These are phyloP conservation scores for Daldinia sp. DNA, from an alignment of 2,329 filamentous ascomycete genomes.

Conservation along the genomic window DNA sequence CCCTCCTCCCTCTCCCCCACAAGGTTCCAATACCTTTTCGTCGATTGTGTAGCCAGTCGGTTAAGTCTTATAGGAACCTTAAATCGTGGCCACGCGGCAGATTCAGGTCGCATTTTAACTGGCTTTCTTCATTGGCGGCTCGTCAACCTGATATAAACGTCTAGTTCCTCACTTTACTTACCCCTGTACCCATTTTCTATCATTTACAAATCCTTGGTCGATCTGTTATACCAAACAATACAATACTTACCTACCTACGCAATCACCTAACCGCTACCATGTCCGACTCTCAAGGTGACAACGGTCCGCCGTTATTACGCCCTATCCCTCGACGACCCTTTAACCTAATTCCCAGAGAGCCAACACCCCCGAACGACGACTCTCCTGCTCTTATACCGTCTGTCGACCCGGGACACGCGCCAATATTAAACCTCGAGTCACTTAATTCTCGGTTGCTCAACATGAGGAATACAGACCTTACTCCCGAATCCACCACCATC, in stretches of 20 bases:
- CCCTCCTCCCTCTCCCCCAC: background rate
- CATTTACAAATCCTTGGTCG: background rate
- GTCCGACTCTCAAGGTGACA: constrained; percentile 53
- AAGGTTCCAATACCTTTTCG: constrained; percentile 25
- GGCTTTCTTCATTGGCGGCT: background rate
- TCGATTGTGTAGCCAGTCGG: constrained; percentile 28
- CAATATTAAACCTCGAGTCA: constrained; percentile 54
- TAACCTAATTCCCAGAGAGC: constrained; percentile 65
- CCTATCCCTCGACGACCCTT: constrained; percentile 81
- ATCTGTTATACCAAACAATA: constrained; percentile 12
- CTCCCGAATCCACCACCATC: constrained; percentile 56
- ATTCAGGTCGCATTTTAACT: constrained; percentile 16
- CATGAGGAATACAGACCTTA: constrained; percentile 37
- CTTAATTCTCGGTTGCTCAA: constrained; percentile 52
- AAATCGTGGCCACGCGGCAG: constrained; percentile 27
- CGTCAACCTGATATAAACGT: background rate
- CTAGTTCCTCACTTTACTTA: background rate
- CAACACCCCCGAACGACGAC: constrained; percentile 59
- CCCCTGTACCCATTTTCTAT: background rate
- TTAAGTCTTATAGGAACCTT: constrained; percentile 23
- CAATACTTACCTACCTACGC: background rate
- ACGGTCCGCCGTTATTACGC: constrained; percentile 68
- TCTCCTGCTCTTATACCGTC: constrained; percentile 46
- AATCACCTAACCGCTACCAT: constrained; percentile 31
- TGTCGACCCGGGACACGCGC: constrained; percentile 61